Evolutionary conservation across 768 basidiomycete species (phyloP).

Genomic region (Termitomyces bulborhizus): DNA sequence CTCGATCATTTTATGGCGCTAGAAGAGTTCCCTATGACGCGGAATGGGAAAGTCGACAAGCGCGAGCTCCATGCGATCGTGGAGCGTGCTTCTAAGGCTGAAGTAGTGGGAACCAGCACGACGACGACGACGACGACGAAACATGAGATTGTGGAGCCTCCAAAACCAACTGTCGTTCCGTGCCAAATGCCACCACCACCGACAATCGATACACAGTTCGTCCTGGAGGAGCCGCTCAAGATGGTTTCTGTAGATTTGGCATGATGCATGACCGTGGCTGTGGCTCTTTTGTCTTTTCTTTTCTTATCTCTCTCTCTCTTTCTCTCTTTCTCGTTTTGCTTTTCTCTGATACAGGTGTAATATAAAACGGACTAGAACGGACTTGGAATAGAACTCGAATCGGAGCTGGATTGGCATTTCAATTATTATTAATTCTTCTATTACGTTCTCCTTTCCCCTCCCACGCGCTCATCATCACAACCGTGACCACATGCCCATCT

Average conservation of each 20-base stretch:
- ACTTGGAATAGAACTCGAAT: neutral
- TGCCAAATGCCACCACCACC: neutral
- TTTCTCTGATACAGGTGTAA: neutral
- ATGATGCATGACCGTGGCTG: neutral
- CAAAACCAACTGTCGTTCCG: neutral
- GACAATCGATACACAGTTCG: slow-evolving; percentile 8
- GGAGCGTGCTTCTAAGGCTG: slow-evolving; percentile 1
- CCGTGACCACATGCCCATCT: too few relatives aligned
- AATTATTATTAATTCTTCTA: neutral
- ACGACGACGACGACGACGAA: neutral
- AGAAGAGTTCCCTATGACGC: slow-evolving; percentile 44
- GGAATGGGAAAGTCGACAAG: slow-evolving; percentile 49
- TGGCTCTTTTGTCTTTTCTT: too few relatives aligned
- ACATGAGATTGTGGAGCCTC: neutral
- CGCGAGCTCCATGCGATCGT: slow-evolving; percentile 24
- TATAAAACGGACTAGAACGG: neutral
- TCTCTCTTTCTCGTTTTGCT: neutral
- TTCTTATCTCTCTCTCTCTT: too few relatives aligned
- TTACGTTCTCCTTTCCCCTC: neutral
- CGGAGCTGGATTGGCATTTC: neutral
- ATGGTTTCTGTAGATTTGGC: slow-evolving; percentile 12
- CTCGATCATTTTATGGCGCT: slow-evolving; percentile 39
- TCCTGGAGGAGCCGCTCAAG: slow-evolving; percentile 10
- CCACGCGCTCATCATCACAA: too few relatives aligned
- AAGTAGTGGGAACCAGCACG: neutral